Percentiles rank a stretch among this genome's conserved stretches.
These are phyloP conservation scores for Vanilla planifolia DNA, from an alignment of 106 monocot genomes.

Conservation along the genomic window DNA sequence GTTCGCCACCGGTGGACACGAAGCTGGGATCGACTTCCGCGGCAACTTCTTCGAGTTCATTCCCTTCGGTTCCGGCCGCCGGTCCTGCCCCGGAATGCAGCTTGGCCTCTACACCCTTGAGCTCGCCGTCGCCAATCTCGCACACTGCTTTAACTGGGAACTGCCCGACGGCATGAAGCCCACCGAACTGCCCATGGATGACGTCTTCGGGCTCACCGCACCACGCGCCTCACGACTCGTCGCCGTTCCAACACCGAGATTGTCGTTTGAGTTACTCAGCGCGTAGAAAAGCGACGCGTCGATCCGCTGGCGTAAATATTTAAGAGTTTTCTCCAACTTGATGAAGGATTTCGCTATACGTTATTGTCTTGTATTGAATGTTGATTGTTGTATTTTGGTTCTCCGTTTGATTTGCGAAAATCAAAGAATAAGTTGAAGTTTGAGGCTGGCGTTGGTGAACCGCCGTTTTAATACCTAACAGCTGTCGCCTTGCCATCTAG, in stretches of 20 bases:
- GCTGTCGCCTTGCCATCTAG: no score
- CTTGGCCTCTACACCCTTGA: slow-evolving; percentile 53
- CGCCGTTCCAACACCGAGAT: slow-evolving; percentile 43
- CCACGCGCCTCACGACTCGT: slow-evolving; percentile 38
- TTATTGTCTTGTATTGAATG: no score
- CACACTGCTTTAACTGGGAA: slow-evolving; percentile 53
- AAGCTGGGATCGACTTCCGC: slow-evolving; percentile 30
- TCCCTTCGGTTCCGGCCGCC: slow-evolving; percentile 55
- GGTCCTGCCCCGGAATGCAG: slow-evolving; percentile 74
- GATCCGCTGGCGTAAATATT: no score
- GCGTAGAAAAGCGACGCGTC: no score
- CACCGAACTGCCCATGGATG: slow-evolving; percentile 49
- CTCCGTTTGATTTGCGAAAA: no score
- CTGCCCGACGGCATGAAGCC: slow-evolving; percentile 57
- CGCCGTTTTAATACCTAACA: no score
- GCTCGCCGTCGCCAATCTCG: slow-evolving; percentile 42
- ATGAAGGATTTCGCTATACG: no score
- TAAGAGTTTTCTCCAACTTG: no score
- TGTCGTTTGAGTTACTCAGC: no score
- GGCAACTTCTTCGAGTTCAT: slow-evolving; percentile 52
- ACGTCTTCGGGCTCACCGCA: slow-evolving; percentile 56
- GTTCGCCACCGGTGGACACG: slow-evolving; percentile 22
- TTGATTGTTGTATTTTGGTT: no score
- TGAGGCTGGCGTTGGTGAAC: no score
- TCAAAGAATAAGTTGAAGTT: no score